A percentile compares a stretch with the other conserved stretches of the same genome.
Conservation (phyloP, 208 protist genomes). For the Crithidia bombi region DNA sequence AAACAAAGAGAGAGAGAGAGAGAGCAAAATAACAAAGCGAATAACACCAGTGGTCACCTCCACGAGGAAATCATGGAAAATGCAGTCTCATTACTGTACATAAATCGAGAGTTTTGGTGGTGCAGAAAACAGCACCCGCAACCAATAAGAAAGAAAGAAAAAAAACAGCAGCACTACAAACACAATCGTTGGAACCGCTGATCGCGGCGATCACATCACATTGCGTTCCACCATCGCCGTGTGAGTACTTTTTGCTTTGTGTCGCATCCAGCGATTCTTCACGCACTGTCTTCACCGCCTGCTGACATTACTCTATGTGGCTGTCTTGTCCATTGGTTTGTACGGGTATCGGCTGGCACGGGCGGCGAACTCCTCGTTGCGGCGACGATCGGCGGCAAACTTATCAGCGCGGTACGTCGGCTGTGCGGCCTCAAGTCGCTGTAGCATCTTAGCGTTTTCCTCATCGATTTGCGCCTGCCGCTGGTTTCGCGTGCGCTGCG, state of each 20-base stretch:
- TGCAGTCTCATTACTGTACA: no score
- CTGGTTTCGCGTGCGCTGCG: conserved; percentile 44
- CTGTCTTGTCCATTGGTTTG: conserved; percentile 34
- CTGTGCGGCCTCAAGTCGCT: conserved; percentile 49
- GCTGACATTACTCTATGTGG: neutral
- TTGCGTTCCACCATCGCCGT: no score
- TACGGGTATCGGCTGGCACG: conserved; percentile 69
- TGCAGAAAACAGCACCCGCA: conserved; percentile 3
- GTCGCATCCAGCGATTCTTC: no score
- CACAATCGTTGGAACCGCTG: no score
- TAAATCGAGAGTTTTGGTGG: no score
- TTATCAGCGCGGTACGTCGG: conserved; percentile 55
- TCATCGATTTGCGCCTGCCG: conserved; percentile 44
- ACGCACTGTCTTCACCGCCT: neutral
- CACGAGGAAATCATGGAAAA: neutral
- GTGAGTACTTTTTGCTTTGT: no score
- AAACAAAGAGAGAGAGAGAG: neutral
- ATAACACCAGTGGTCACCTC: no score
- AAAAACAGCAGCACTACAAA: no score
- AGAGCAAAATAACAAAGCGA: neutral
- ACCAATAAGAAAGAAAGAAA: conserved; percentile 1
- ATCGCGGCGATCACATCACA: no score
- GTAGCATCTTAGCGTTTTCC: conserved; percentile 64
- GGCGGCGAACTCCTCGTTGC: conserved; percentile 59
- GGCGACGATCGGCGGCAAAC: conserved; percentile 44